These are phyloP conservation scores for Aspergillus carlsbadensis DNA, from an alignment of 495 filamentous ascomycete genomes.

Conservation along the genomic window DNA sequence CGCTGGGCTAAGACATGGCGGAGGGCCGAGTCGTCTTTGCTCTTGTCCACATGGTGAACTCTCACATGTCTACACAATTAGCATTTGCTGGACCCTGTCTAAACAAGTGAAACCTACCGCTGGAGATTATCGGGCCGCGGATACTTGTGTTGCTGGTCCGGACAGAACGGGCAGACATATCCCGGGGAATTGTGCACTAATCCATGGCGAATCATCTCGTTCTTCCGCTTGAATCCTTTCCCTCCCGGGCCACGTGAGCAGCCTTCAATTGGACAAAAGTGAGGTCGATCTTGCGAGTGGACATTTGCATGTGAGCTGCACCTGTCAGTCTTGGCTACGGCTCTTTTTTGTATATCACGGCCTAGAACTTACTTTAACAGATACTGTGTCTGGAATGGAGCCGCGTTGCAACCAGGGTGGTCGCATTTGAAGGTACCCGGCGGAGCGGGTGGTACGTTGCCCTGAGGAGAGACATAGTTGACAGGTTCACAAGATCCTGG, in stretches of 20 bases:
- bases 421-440: conserved; percentile 57
- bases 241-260: conserved; percentile 81
- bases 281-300: conserved; percentile 84
- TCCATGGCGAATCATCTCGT: conserved; percentile 98
- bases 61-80: conserved; percentile 68
- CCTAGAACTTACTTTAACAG: conserved; percentile 61
- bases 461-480: conserved; percentile 21
- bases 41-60: conserved; percentile 84
- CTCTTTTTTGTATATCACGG: neutral
- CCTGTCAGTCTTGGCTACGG: conserved; percentile 25
- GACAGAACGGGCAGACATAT: conserved; percentile 96
- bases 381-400: conserved; percentile 92
- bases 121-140: conserved; percentile 96
- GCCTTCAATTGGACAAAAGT: conserved; percentile 82
- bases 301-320: conserved; percentile 95
- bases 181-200: conserved; percentile 93
- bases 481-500: conserved; percentile 24
- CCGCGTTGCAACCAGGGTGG: conserved; percentile 74
- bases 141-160: conserved; percentile 94
- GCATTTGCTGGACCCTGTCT: too few relatives aligned
- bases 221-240: conserved; percentile 97
- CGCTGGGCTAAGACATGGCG: conserved; percentile 80
- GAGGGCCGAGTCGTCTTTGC: conserved; percentile 76
- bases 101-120: conserved; percentile 63
- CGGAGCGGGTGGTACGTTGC: conserved; percentile 21